Evolutionary conservation across 805 yeast genomes (phyloP).

Genomic region (Pichia thaimueangensis): DNA sequence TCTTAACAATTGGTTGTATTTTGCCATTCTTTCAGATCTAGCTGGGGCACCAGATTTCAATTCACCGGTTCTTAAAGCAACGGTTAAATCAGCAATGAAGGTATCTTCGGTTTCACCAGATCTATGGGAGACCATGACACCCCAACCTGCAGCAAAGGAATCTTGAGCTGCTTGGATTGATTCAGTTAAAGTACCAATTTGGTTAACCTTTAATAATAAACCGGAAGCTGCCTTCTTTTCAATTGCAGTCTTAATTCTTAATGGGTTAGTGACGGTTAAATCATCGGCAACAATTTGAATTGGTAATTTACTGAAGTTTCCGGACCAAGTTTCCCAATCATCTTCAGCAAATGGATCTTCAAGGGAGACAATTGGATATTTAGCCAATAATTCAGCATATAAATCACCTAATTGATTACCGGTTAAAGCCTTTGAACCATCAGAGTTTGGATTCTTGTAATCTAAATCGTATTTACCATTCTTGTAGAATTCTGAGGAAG

Average conservation of each 20-base stretch:
- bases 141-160: constrained; percentile 96
- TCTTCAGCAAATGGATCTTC: constrained; percentile 99
- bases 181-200: constrained; percentile 94
- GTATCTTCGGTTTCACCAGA: constrained; percentile 99
- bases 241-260: constrained; percentile 90
- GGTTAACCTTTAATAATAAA: constrained; percentile 95
- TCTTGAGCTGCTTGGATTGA: constrained; percentile 95
- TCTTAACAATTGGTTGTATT: constrained; percentile 96
- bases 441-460: constrained; percentile 96
- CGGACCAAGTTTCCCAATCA: constrained; percentile 98
- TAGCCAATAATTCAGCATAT: constrained; percentile 72
- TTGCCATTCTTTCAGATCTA: constrained; percentile 99
- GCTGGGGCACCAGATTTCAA: constrained; percentile 99
- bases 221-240: constrained; percentile 95
- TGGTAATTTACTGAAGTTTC: constrained; percentile 69
- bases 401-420: constrained; percentile 82
- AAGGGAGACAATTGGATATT: constrained; percentile 95
- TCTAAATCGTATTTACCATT: constrained; percentile 97
- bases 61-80: constrained; percentile 98
- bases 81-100: constrained; percentile 94
- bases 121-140: constrained; percentile 99
- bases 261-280: constrained; percentile 97
- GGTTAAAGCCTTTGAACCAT: constrained; percentile 82
- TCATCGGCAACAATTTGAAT: constrained; percentile 97
- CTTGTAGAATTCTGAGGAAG: constrained; percentile 96